Conservation (phyloP, 2,329 filamentous ascomycete genomes). For the Colletotrichum kahawae region DNA sequence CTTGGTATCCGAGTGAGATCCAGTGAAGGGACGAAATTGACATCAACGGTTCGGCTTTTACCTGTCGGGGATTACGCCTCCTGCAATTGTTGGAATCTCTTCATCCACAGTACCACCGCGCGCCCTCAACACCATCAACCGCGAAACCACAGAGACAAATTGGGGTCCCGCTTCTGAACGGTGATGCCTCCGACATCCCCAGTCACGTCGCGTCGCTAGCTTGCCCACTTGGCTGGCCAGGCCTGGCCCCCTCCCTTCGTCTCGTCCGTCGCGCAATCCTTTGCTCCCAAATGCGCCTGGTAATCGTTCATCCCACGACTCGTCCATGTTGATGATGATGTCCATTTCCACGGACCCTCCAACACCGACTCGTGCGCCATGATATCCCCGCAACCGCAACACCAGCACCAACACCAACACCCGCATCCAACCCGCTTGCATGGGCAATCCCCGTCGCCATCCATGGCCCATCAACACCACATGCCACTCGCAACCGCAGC, state of each 20-base stretch:
- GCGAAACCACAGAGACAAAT: not conserved
- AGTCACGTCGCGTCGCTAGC: constrained; percentile 1
- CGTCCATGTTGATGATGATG: not conserved
- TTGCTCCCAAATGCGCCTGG: not conserved
- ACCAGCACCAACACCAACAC: not conserved
- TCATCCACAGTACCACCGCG: not conserved
- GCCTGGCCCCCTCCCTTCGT: not conserved
- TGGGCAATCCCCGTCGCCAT: constrained; percentile 6
- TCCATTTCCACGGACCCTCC: not conserved
- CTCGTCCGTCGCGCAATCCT: not conserved
- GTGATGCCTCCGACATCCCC: not conserved
- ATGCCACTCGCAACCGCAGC: not conserved
- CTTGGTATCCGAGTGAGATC: not conserved
- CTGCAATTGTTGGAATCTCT: not conserved
- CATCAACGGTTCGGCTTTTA: not conserved
- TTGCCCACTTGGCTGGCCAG: not conserved
- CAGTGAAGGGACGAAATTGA: not conserved
- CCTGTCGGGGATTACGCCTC: not conserved
- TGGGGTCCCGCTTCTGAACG: not conserved
- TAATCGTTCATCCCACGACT: not conserved
- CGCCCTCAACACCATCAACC: not conserved
- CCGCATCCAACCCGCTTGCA: not conserved
- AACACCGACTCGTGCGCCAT: constrained; percentile 10
- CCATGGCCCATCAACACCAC: not conserved
- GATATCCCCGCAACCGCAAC: constrained; percentile 2